These are phyloP conservation scores for Mycena filopes DNA, from an alignment of 768 basidiomycete species.

Conservation along the genomic window DNA sequence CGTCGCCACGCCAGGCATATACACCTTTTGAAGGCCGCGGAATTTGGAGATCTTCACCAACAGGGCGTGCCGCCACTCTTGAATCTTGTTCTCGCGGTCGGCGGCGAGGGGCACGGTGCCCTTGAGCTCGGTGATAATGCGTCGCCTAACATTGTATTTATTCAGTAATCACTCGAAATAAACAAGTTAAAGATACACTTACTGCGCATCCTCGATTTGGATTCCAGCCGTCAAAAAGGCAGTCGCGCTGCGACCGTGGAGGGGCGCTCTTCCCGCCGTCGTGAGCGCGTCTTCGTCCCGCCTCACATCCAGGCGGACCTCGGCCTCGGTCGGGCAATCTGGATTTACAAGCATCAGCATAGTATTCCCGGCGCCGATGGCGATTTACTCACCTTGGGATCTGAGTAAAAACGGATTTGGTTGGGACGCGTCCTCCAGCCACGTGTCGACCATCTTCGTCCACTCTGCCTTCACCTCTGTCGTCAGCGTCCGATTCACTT, in stretches of 20 bases:
- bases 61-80: constrained; percentile 21
- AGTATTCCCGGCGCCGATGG: neutral
- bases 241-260: neutral
- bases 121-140: constrained; percentile 4
- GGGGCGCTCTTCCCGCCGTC: neutral
- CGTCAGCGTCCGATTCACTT: constrained; percentile 1
- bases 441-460: neutral
- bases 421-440: constrained; percentile 9
- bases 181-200: neutral
- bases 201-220: constrained; percentile 30
- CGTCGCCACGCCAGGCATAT: constrained; percentile 20
- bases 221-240: constrained; percentile 17
- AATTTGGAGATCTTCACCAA: constrained; percentile 16
- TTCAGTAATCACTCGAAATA: too few species aligned
- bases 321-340: constrained; percentile 11
- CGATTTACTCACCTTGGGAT: neutral
- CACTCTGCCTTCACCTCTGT: neutral
- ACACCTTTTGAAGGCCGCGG: neutral
- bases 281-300: neutral
- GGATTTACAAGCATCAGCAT: neutral
- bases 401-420: constrained; percentile 14
- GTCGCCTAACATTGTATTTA: neutral
- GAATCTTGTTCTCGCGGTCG: constrained; percentile 4
- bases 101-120: neutral
- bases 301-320: neutral